Conservation (phyloP, 352 stramenopile genomes). For the Pythium rhizo-oryzae region DNA sequence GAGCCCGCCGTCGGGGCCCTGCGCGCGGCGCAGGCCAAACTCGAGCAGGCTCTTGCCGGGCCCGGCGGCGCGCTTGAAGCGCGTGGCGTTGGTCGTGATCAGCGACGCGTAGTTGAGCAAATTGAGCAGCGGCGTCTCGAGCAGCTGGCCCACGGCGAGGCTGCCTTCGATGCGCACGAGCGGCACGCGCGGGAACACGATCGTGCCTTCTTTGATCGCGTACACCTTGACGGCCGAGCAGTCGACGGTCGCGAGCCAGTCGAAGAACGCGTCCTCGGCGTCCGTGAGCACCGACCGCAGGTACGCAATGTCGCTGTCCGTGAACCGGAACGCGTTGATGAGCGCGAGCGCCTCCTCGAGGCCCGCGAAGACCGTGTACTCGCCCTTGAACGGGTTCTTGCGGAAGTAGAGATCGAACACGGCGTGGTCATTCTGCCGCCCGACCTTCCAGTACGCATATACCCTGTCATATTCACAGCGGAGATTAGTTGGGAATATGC, state of each 20-base stretch:
- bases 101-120: constrained; percentile 98
- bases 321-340: constrained; percentile 95
- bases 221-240: constrained; percentile 94
- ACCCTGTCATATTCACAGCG: constrained; percentile 78
- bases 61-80: constrained; percentile 95
- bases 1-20: constrained; percentile 97
- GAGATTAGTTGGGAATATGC: constrained; percentile 11
- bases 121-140: constrained; percentile 99
- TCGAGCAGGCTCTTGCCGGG: constrained; percentile 88
- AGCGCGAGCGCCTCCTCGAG: constrained; percentile 92
- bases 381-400: constrained; percentile 99
- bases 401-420: constrained; percentile 99
- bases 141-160: constrained; percentile 94
- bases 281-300: constrained; percentile 85
- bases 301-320: constrained; percentile 94
- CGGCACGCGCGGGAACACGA: constrained; percentile 97
- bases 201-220: constrained; percentile 95
- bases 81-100: constrained; percentile 97
- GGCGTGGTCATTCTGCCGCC: constrained; percentile 91
- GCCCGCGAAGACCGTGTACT: constrained; percentile 96
- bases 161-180: constrained; percentile 94
- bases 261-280: constrained; percentile 95
- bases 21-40: constrained; percentile 93
- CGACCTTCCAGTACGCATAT: constrained; percentile 98
- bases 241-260: constrained; percentile 94